Evolutionary conservation across 371 early-diverging fungal species (phyloP).

Genomic region (Zancudomyces culisetae): DNA sequence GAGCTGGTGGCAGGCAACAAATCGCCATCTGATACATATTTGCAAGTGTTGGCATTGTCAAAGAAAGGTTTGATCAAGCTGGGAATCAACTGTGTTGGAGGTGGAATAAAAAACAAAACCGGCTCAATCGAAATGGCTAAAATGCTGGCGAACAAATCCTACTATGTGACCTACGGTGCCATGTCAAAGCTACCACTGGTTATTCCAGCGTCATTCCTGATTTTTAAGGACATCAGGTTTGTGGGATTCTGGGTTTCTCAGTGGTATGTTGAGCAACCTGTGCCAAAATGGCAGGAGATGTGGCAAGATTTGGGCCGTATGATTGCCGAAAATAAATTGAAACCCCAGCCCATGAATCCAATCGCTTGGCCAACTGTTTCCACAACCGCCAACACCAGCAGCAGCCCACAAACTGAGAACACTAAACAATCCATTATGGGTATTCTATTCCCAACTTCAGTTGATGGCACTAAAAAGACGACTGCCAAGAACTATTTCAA

Average conservation of each 20-base stretch:
- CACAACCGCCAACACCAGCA: not conserved
- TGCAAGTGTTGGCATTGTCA: constrained; percentile 8
- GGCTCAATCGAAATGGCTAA: constrained; percentile 56
- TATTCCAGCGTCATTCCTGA: constrained; percentile 58
- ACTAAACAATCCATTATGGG: too few species aligned
- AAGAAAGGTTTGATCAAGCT: constrained; percentile 29
- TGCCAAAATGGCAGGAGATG: not conserved
- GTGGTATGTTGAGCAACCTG: not conserved
- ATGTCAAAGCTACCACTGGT: constrained; percentile 46
- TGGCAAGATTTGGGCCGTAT: not conserved
- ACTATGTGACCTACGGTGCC: constrained; percentile 62
- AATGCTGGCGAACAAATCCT: constrained; percentile 25
- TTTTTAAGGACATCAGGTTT: constrained; percentile 64
- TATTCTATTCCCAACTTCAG: not conserved
- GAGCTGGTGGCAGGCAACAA: too few species aligned
- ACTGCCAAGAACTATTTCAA: not conserved
- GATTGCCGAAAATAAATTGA: not conserved
- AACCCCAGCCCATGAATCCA: not conserved
- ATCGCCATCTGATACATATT: constrained; percentile 27
- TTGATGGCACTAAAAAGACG: not conserved
- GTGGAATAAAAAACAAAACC: too few species aligned
- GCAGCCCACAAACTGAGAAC: too few species aligned
- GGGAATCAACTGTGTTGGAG: constrained; percentile 85
- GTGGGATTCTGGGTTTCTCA: constrained; percentile 71
- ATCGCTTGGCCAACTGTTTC: not conserved